These are phyloP conservation scores for Alternaria viburni DNA, from an alignment of 2,329 filamentous ascomycete genomes.

Conservation along the genomic window DNA sequence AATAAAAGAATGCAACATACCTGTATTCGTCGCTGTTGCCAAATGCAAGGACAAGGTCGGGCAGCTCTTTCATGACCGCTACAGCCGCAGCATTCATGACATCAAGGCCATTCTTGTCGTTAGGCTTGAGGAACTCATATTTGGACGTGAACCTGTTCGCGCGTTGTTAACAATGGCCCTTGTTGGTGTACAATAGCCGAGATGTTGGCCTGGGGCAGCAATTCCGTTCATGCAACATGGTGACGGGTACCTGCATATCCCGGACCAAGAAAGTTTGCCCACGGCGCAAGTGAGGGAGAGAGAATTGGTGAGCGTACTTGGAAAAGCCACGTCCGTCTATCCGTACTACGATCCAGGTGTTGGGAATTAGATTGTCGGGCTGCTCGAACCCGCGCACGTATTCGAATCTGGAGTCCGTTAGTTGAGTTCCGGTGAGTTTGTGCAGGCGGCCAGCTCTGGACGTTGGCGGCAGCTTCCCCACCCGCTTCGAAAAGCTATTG, in stretches of 20 bases:
- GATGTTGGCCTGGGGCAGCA: slow-evolving; percentile 6
- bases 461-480: slow-evolving; percentile 10
- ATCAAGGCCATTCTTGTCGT: slow-evolving; percentile 83
- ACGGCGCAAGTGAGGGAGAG: slow-evolving; percentile 6
- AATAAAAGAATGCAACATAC: slow-evolving; percentile 49
- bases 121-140: slow-evolving; percentile 89
- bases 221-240: slow-evolving; percentile 11
- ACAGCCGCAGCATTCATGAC: slow-evolving; percentile 95
- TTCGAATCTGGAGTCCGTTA: slow-evolving; percentile 71
- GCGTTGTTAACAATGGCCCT: slow-evolving; percentile 7
- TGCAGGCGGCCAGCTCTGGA: slow-evolving; percentile 1
- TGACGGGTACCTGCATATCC: slow-evolving; percentile 28
- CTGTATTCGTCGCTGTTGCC: slow-evolving; percentile 95
- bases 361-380: slow-evolving; percentile 77
- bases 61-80: slow-evolving; percentile 80
- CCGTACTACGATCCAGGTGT: slow-evolving; percentile 94
- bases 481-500: slow-evolving; percentile 1
- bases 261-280: slow-evolving; percentile 4
- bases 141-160: slow-evolving; percentile 73
- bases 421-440: slow-evolving; percentile 10
- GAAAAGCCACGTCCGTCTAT: slow-evolving; percentile 95
- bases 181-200: slow-evolving; percentile 6
- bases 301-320: slow-evolving; percentile 63
- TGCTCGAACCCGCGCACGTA: slow-evolving; percentile 93
- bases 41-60: slow-evolving; percentile 87